A percentile compares a stretch with the other conserved stretches of the same genome.
phyloP scores from a whole-genome alignment of 805 yeast genomes.

The Kuraishia molischiana region DNA sequence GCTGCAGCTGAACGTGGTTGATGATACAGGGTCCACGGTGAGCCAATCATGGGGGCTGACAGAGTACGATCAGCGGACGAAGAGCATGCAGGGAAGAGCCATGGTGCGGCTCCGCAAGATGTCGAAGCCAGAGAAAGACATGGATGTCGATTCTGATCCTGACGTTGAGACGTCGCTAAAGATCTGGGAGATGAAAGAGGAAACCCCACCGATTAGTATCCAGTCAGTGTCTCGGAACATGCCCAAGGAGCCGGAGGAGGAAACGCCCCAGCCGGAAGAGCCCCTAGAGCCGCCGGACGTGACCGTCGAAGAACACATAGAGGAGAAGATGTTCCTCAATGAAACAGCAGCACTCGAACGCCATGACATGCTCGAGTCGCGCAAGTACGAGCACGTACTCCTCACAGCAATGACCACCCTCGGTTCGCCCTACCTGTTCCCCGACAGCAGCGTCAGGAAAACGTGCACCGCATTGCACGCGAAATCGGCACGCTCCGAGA shows the following conservation, averaged over 20 bases:
- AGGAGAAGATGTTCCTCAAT: slow-evolving; percentile 10
- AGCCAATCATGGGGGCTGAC: too few relatives aligned
- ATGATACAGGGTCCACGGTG: slow-evolving; percentile 1
- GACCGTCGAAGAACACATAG: not conserved
- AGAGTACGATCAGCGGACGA: too few relatives aligned
- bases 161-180: not conserved
- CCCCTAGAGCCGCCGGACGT: not conserved
- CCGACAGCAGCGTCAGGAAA: too few relatives aligned
- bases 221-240: not conserved
- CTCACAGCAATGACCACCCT: slow-evolving; percentile 12
- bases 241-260: not conserved
- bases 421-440: slow-evolving; percentile 5
- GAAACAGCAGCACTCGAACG: slow-evolving; percentile 15
- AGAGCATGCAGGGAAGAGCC: not conserved
- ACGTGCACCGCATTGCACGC: too few relatives aligned
- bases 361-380: slow-evolving; percentile 13
- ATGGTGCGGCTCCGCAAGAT: not conserved
- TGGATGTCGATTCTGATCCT: not conserved
- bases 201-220: not conserved
- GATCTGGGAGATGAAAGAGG: not conserved
- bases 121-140: not conserved
- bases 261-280: not conserved
- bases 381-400: slow-evolving; percentile 14
- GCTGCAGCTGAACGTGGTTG: slow-evolving; percentile 6
- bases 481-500: not conserved